Percentiles rank a stretch among this genome's conserved stretches.
phyloP scores from a whole-genome alignment of 495 filamentous ascomycete species.

The Stereocaulon alpinum region DNA sequence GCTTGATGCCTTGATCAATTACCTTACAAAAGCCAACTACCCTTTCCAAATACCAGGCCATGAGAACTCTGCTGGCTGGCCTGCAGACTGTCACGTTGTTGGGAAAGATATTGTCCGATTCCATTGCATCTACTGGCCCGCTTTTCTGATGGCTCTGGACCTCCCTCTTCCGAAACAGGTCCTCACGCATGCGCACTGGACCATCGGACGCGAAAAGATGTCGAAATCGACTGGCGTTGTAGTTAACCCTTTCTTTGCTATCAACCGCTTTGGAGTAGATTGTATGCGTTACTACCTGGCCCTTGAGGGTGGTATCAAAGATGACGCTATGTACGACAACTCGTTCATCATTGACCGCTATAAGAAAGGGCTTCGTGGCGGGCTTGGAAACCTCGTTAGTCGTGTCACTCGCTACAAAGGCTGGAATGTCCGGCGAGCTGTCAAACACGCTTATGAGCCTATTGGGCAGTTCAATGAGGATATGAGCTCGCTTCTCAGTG shows the following conservation, averaged over 20 bases:
- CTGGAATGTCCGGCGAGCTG: conserved; percentile 45
- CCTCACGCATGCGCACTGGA: conserved; percentile 90
- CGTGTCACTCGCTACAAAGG: conserved; percentile 57
- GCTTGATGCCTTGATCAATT: conserved; percentile 93
- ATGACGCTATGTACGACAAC: conserved; percentile 82
- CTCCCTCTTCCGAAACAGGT: conserved; percentile 74
- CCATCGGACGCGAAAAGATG: conserved; percentile 83
- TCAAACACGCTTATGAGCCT: conserved; percentile 4
- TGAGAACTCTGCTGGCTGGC: conserved; percentile 61
- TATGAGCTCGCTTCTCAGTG: conserved; percentile 24
- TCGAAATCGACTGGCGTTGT: conserved; percentile 90
- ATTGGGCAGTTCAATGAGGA: conserved; percentile 9
- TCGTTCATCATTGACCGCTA: conserved; percentile 62
- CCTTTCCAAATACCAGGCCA: conserved; percentile 58
- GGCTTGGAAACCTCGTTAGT: conserved; percentile 67
- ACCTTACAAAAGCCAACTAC: conserved; percentile 78
- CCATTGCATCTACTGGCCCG: conserved; percentile 97
- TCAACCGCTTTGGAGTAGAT: conserved; percentile 82
- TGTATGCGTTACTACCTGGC: conserved; percentile 79
- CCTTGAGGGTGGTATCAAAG: conserved; percentile 58
- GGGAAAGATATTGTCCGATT: conserved; percentile 96
- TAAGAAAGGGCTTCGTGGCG: conserved; percentile 61
- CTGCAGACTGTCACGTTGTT: conserved; percentile 81
- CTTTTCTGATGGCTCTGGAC: conserved; percentile 81
- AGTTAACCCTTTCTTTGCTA: conserved; percentile 87